phyloP scores from a whole-genome alignment of 306 rosid genomes.

The Chamaecrista fasciculata region DNA sequence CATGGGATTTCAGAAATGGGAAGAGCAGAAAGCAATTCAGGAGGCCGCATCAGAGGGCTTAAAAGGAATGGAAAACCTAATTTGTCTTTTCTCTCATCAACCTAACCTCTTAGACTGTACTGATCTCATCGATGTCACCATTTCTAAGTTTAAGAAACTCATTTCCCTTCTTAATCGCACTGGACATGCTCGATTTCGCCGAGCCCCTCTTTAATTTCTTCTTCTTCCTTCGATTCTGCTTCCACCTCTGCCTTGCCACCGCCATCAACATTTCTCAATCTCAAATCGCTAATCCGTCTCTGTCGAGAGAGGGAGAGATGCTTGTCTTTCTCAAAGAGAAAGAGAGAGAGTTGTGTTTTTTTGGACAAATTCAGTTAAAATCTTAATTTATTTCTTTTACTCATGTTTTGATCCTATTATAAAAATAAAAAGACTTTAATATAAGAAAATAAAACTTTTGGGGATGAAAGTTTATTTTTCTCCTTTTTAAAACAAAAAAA shows the following conservation, averaged over 20 bases:
- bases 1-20: conserved; percentile 58
- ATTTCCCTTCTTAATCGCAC: conserved; percentile 70
- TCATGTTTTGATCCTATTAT: no score
- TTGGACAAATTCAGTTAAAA: no score
- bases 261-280: conserved; percentile 27
- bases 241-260: conserved; percentile 17
- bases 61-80: conserved; percentile 71
- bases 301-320: no score
- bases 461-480: no score
- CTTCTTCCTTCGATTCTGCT: conserved; percentile 19
- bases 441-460: no score
- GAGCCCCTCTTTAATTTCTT: conserved; percentile 50
- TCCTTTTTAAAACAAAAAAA: no score
- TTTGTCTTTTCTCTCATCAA: conserved; percentile 52
- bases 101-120: conserved; percentile 53
- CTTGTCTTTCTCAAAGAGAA: no score
- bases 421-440: no score
- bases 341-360: no score
- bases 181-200: conserved; percentile 93
- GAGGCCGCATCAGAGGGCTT: conserved; percentile 81
- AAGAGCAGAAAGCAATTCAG: conserved; percentile 70
- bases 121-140: conserved; percentile 61
- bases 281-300: conserved; percentile 22
- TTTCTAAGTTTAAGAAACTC: conserved; percentile 64
- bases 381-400: no score